Conservation (phyloP, 768 basidiomycete species). For the Erythrobasidium yunnanense region DNA sequence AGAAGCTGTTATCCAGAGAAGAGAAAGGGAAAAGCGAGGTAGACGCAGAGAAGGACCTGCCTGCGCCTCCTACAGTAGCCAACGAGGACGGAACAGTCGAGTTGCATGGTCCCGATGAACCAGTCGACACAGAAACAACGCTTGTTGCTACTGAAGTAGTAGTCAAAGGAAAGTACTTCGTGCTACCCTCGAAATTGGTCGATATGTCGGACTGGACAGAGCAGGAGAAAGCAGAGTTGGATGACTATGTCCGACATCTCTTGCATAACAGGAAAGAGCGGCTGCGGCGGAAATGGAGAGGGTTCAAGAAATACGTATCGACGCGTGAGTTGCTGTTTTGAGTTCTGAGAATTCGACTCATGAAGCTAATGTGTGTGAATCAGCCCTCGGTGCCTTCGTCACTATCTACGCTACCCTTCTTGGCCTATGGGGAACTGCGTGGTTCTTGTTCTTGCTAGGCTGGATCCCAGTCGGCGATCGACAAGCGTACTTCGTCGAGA, state of each 20-base stretch:
- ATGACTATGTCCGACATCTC: constrained; percentile 31
- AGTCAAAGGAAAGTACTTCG: constrained; percentile 25
- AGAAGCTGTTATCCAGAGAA: background rate
- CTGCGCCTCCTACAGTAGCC: constrained; percentile 2
- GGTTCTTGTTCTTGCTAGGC: constrained; percentile 29
- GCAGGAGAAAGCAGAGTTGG: constrained; percentile 29
- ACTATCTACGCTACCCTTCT: constrained; percentile 29
- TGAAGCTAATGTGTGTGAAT: background rate
- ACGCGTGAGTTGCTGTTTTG: constrained; percentile 24
- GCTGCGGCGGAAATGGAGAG: background rate
- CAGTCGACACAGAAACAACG: constrained; percentile 9
- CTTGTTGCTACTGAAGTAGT: background rate
- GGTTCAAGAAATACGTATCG: constrained; percentile 27
- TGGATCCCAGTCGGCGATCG: constrained; percentile 26
- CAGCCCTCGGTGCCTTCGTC: constrained; percentile 28
- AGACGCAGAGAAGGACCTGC: constrained; percentile 9
- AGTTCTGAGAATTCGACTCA: background rate
- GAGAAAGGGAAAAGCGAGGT: background rate
- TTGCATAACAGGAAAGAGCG: constrained; percentile 26
- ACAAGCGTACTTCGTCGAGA: constrained; percentile 28
- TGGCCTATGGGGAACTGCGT: constrained; percentile 29
- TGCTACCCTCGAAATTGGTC: constrained; percentile 25
- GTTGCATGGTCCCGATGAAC: constrained; percentile 41
- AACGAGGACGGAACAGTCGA: constrained; percentile 79
- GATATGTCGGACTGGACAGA: constrained; percentile 30